phyloP scores from a whole-genome alignment of 2,329 filamentous ascomycete genomes.

The Cordyceps farinosa region DNA sequence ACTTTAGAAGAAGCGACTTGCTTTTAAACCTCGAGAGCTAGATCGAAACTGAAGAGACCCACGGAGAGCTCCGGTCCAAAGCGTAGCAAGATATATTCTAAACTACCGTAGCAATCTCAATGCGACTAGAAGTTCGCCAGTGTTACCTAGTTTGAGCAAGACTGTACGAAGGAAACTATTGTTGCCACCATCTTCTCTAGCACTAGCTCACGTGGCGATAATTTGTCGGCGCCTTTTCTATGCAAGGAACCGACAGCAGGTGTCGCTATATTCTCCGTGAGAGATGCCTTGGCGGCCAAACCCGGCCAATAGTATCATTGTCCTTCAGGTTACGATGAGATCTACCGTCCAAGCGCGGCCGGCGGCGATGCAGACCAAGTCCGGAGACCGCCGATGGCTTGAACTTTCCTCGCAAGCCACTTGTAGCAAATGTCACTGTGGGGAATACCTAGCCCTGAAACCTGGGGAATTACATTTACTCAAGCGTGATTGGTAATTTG shows the following conservation, averaged over 20 bases:
- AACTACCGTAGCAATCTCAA: not conserved
- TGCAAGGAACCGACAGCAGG: not conserved
- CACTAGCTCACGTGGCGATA: not conserved
- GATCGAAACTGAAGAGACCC: not conserved
- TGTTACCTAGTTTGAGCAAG: not conserved
- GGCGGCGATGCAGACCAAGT: not conserved
- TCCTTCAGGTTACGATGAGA: not conserved
- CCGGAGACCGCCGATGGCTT: conserved; percentile 9
- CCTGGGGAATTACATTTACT: not conserved
- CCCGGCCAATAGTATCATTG: not conserved
- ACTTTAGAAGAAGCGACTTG: not conserved
- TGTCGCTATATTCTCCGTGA: not conserved
- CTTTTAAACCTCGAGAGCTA: not conserved
- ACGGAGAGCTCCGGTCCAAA: conserved; percentile 14
- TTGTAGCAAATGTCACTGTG: not conserved
- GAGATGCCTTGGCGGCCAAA: not conserved
- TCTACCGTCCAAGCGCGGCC: not conserved
- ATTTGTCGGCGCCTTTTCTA: not conserved
- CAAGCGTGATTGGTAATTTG: not conserved
- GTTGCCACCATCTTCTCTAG: not conserved
- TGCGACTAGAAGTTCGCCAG: not conserved
- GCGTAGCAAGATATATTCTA: not conserved
- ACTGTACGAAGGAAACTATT: not conserved
- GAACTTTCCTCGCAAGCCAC: not conserved
- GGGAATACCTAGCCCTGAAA: not conserved